Evolutionary conservation across 257 asterid species (phyloP).

Genomic region (Thymus mandschuricus): DNA sequence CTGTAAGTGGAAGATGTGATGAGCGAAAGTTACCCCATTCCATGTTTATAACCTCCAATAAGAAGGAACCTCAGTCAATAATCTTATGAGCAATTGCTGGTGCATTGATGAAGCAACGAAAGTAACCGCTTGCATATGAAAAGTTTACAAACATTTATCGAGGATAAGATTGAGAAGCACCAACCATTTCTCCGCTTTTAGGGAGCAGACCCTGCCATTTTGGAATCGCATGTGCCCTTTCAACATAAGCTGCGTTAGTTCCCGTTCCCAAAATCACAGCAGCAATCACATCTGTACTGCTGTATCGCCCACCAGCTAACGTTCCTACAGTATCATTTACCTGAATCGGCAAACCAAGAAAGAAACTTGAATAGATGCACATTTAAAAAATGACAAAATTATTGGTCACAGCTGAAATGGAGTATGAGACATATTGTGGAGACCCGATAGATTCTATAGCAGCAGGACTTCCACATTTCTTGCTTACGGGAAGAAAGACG

Average conservation of each 20-base stretch:
- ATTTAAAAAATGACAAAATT: background rate
- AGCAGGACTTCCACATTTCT: background rate
- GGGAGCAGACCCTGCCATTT: constrained; percentile 81
- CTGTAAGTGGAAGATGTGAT: constrained; percentile 85
- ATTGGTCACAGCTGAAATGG: background rate
- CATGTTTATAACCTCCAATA: constrained; percentile 85
- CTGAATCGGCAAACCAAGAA: constrained; percentile 41
- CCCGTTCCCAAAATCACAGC: constrained; percentile 95
- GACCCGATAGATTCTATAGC: background rate
- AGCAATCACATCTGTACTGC: constrained; percentile 72
- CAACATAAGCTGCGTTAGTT: constrained; percentile 94
- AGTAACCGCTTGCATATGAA: constrained; percentile 2
- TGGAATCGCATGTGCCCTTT: constrained; percentile 78
- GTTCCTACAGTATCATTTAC: constrained; percentile 96
- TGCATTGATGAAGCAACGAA: constrained; percentile 8
- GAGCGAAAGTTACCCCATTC: constrained; percentile 97
- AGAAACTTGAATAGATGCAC: background rate
- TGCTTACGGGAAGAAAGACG: background rate
- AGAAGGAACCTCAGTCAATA: constrained; percentile 19
- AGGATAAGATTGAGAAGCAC: constrained; percentile 23
- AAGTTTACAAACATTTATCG: background rate
- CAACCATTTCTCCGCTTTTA: constrained; percentile 83
- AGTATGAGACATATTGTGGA: background rate
- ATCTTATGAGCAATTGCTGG: background rate
- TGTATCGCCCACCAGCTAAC: constrained; percentile 80